Conservation (phyloP, 176 grass and related monocot species). For the Musa acuminata region DNA sequence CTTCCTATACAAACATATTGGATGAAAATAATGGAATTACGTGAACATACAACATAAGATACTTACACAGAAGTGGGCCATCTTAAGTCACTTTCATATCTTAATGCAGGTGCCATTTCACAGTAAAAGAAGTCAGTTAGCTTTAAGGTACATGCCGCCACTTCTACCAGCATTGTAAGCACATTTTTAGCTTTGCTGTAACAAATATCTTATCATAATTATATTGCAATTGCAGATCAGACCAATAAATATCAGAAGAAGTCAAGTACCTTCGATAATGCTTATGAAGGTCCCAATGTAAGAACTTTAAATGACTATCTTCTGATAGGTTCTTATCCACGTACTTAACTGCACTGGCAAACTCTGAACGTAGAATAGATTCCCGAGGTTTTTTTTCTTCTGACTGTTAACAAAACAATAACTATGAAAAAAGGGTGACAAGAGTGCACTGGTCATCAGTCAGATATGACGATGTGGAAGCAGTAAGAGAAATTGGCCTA, state of each 20-base stretch:
- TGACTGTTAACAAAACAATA: slow-evolving; percentile 26
- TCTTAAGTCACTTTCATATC: slow-evolving; percentile 33
- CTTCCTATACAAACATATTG: neutral
- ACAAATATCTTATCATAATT: neutral
- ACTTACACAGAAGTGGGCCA: slow-evolving; percentile 57
- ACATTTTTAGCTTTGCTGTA: slow-evolving; percentile 66
- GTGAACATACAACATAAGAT: neutral
- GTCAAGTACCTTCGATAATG: slow-evolving; percentile 58
- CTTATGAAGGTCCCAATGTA: slow-evolving; percentile 94
- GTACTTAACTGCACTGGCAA: slow-evolving; percentile 54
- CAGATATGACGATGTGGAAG: neutral
- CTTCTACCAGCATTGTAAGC: slow-evolving; percentile 59
- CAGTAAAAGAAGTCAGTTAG: slow-evolving; percentile 73
- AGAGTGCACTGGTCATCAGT: neutral
- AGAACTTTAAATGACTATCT: slow-evolving; percentile 59
- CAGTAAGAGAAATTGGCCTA: neutral
- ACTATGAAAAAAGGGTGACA: neutral
- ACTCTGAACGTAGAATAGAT: slow-evolving; percentile 69
- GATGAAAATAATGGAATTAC: neutral
- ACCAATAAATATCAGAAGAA: slow-evolving; percentile 4
- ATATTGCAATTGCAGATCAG: neutral
- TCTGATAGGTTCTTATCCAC: slow-evolving; percentile 51
- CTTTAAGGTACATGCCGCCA: slow-evolving; percentile 52
- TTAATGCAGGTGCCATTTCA: slow-evolving; percentile 34
- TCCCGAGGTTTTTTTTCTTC: slow-evolving; percentile 71